These are phyloP conservation scores for Ceratonia siliqua DNA, from an alignment of 306 rosid genomes.

Conservation along the genomic window DNA sequence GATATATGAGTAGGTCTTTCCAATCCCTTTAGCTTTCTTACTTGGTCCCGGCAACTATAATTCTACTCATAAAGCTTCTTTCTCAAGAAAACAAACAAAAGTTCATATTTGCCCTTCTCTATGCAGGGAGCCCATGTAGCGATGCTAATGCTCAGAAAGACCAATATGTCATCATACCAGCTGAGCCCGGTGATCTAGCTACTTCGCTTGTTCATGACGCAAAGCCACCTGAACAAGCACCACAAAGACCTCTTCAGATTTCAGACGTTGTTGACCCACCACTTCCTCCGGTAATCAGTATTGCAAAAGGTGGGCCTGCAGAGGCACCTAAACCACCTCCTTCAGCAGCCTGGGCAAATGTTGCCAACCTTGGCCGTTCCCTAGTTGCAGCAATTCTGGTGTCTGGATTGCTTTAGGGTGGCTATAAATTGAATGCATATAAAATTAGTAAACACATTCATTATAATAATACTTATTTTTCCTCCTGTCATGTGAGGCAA, in stretches of 20 bases:
- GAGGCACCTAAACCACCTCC: background rate
- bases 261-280: slow-evolving; percentile 69
- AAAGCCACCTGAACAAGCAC: slow-evolving; percentile 47
- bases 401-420: slow-evolving; percentile 33
- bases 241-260: slow-evolving; percentile 49
- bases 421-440: background rate
- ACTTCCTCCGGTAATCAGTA: slow-evolving; percentile 58
- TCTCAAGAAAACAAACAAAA: background rate
- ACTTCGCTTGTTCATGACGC: background rate
- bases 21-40: slow-evolving; percentile 21
- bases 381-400: slow-evolving; percentile 32
- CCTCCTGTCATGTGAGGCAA: too few species aligned
- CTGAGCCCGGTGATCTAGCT: slow-evolving; percentile 46
- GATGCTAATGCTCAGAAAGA: background rate
- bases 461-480: too few species aligned
- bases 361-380: slow-evolving; percentile 39
- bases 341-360: slow-evolving; percentile 44
- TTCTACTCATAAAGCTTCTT: background rate
- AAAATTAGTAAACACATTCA: background rate
- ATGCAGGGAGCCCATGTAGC: slow-evolving; percentile 70
- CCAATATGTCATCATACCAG: slow-evolving; percentile 37
- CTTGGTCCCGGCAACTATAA: background rate
- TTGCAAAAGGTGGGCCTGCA: background rate
- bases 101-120: background rate
- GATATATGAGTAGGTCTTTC: slow-evolving; percentile 61